Conservation (phyloP, 192 early-diverging fungal genomes). For the Thamnidium elegans region DNA sequence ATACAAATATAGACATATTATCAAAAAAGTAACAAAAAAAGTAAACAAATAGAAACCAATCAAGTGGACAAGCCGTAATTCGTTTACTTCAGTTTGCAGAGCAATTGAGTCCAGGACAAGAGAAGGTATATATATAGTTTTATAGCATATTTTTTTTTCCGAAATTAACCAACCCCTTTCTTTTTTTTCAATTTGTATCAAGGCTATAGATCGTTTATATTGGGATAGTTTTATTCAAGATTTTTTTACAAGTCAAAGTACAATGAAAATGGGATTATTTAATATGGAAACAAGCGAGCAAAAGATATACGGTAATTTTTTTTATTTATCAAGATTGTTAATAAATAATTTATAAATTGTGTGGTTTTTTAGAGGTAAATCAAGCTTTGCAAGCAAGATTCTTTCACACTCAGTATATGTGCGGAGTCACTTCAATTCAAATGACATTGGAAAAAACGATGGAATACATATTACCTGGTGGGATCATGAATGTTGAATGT, state of each 20-base stretch:
- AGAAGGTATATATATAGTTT: conserved; percentile 9
- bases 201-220: conserved; percentile 21
- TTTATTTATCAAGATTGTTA: too few species aligned
- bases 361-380: conserved; percentile 15
- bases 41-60: conserved; percentile 14
- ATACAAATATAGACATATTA: conserved; percentile 1
- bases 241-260: conserved; percentile 25
- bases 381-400: conserved; percentile 20
- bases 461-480: conserved; percentile 24
- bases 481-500: conserved; percentile 24
- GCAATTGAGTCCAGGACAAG: conserved; percentile 24
- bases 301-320: conserved; percentile 8
- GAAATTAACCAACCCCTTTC: background rate
- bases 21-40: background rate
- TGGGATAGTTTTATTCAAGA: conserved; percentile 26
- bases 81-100: conserved; percentile 32
- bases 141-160: background rate
- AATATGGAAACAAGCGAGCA: background rate
- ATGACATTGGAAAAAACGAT: conserved; percentile 25
- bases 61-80: conserved; percentile 21
- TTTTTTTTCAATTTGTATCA: background rate
- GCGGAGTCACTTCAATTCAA: conserved; percentile 18
- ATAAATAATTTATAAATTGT: too few species aligned
- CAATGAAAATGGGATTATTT: conserved; percentile 16
- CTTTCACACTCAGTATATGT: conserved; percentile 27